Conservation (phyloP, 116 monocot genomes). For the Cymodocea nodosa region DNA sequence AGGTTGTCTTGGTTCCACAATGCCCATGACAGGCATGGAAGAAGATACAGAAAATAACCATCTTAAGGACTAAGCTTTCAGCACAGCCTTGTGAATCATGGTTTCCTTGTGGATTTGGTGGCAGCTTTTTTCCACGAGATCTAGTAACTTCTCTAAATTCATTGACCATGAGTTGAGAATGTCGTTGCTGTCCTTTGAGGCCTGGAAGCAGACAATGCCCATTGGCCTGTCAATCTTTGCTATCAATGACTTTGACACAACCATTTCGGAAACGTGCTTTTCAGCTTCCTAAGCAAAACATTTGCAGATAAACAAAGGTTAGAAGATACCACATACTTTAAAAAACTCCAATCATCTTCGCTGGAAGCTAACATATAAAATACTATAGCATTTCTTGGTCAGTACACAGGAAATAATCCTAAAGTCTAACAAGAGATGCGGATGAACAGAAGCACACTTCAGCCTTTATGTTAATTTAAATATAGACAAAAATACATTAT, state of each 20-base stretch:
- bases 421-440: too few relatives aligned
- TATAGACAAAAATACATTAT: too few relatives aligned
- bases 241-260: constrained; percentile 66
- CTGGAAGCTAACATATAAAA: too few relatives aligned
- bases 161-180: constrained; percentile 84
- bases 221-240: constrained; percentile 84
- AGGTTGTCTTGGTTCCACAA: not conserved
- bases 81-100: constrained; percentile 87
- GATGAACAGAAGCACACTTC: too few relatives aligned
- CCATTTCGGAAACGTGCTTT: constrained; percentile 96
- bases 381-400: too few relatives aligned
- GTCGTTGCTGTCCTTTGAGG: constrained; percentile 72
- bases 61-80: constrained; percentile 30
- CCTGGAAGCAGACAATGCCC: constrained; percentile 71
- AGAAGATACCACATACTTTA: too few relatives aligned
- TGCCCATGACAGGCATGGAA: not conserved
- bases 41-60: not conserved
- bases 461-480: too few relatives aligned
- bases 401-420: too few relatives aligned
- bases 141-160: constrained; percentile 89
- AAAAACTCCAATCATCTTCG: too few relatives aligned
- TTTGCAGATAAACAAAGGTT: too few relatives aligned
- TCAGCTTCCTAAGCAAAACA: constrained; percentile 55
- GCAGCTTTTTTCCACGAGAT: constrained; percentile 99
- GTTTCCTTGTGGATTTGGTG: constrained; percentile 99